Conservation (phyloP, 1,139 yeast genomes). For the Zygosaccharomyces sapae region DNA sequence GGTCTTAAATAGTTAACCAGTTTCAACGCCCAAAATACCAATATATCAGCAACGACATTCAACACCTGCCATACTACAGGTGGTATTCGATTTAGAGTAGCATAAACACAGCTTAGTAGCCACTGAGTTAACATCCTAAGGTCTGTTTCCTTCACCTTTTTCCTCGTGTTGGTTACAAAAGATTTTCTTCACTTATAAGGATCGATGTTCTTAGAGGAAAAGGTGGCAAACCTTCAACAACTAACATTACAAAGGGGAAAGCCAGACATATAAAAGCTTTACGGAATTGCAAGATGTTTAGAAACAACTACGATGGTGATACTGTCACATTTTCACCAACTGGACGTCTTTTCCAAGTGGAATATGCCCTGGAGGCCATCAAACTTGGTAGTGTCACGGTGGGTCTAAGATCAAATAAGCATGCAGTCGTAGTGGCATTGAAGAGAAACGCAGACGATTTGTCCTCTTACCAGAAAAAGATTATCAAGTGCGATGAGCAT, state of each 20-base stretch:
- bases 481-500: constrained; percentile 87
- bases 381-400: constrained; percentile 98
- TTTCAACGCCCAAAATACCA: constrained; percentile 51
- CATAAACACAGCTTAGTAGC: constrained; percentile 26
- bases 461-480: constrained; percentile 93
- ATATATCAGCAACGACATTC: constrained; percentile 55
- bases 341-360: constrained; percentile 91
- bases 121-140: constrained; percentile 17
- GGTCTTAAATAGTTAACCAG: constrained; percentile 32
- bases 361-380: constrained; percentile 94
- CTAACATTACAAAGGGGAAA: not conserved
- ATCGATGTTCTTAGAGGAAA: not conserved
- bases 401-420: constrained; percentile 78
- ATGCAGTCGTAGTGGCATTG: constrained; percentile 88
- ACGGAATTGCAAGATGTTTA: constrained; percentile 50
- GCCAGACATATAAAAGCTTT: not conserved
- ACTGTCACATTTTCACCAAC: constrained; percentile 97
- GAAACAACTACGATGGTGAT: constrained; percentile 98
- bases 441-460: constrained; percentile 96
- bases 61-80: constrained; percentile 56
- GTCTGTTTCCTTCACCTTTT: not conserved
- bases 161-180: constrained; percentile 1
- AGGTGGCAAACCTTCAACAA: constrained; percentile 6
- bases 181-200: not conserved
- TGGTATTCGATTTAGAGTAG: constrained; percentile 50